Percentiles rank a stretch among this genome's conserved stretches.
phyloP scores from a whole-genome alignment of 202 grass and related monocot species.

The Hordeum pubiflorum region DNA sequence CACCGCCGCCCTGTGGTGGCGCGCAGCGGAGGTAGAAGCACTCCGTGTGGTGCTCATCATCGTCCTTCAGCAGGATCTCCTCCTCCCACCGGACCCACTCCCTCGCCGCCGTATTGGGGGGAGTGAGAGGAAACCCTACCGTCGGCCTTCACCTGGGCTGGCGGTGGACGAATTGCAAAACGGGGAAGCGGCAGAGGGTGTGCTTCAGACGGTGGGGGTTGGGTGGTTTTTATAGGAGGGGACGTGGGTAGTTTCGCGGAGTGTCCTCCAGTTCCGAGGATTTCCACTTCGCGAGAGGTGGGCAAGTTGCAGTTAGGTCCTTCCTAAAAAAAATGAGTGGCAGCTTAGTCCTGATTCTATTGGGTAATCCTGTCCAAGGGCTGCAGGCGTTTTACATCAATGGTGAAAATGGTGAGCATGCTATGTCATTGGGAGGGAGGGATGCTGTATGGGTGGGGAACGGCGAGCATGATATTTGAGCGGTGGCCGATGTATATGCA shows the following conservation, averaged over 20 bases:
- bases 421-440: background rate
- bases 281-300: background rate
- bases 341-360: background rate
- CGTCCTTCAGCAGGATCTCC: background rate
- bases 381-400: background rate
- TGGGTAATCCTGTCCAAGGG: background rate
- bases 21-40: slow-evolving; percentile 43
- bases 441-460: too few relatives aligned
- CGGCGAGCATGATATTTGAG: background rate
- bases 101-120: background rate
- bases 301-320: background rate
- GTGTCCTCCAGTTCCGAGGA: background rate
- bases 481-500: background rate
- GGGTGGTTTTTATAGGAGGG: background rate
- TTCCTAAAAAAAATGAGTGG: too few relatives aligned
- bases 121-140: background rate
- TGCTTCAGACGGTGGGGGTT: background rate
- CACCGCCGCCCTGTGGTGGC: background rate
- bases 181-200: background rate
- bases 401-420: background rate
- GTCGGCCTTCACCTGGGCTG: background rate
- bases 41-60: slow-evolving; percentile 27
- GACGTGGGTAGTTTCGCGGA: background rate
- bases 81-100: slow-evolving; percentile 55
- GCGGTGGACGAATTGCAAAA: background rate